Base-by-base conservation (phyloP, 257 asterid species). In the Solanum corneliomulleri region DNA sequence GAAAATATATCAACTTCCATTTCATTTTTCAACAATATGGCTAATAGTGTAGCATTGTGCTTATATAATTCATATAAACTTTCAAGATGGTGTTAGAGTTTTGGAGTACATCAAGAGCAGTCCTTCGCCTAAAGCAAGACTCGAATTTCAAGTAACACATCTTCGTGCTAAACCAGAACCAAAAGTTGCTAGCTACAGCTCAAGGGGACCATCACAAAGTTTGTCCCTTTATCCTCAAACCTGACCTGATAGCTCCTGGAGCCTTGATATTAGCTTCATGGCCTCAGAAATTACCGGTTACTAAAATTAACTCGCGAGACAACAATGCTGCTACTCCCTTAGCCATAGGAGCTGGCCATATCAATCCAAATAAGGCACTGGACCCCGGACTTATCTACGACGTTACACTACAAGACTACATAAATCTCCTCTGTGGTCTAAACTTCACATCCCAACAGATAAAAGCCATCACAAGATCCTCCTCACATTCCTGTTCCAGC, bases 161-260 rank as follows among this genome's bases (percentile, higher is more conserved):
- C 42, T 91, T 1, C 94, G 94, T 9, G 42, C 91, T 0, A 93
- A 92, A 78, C 91, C 96, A 13, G 92, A 95, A 6, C 96, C 98
- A 21, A 88, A 83, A 88, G 89, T 93, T 37, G 87, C 97, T 0
- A 83, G 92, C 84, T 95, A 95, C 86, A 95, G 97, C 94, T 94
- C 98, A 0, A 86, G 98, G 52, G 98, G 98, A 13, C 98, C 97
- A 23, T 93, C 98, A 0, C 84, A 4, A 20, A 91, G 93, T 86
- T 86, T 95, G 98, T 60, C 96, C 97, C 3, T 68, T 16, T 25
- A 90, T 94, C 11, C 78, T 94, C 86, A 94, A 95, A 84, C 98
- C 98, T 3, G 98, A 94, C n/a, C 49, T 95, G 12, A 89, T 88
- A 91, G 98, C 94, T 11, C 98, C 98, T 0, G 98, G 98, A 0